Conservation (phyloP, 768 basidiomycete genomes). For the Collybiopsis confluens region DNA sequence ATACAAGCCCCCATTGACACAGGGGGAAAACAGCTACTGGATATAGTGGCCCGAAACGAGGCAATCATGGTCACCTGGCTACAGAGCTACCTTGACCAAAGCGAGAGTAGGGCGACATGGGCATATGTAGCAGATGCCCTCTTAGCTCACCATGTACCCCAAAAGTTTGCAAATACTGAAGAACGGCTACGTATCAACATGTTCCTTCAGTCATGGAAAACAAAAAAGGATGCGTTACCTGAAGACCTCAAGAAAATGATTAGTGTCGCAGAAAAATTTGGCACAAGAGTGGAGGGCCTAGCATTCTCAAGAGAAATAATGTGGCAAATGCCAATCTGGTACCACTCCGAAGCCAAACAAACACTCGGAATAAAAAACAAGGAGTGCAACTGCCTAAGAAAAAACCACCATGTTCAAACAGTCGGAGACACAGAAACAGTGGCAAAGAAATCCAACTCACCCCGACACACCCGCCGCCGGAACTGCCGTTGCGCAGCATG, state of each 20-base stretch:
- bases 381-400: slow-evolving; percentile 7
- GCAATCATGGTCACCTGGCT: slow-evolving; percentile 18
- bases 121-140: slow-evolving; percentile 22
- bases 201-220: slow-evolving; percentile 25
- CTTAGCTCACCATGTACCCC: slow-evolving; percentile 7
- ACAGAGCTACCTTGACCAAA: slow-evolving; percentile 17
- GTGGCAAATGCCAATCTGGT: slow-evolving; percentile 25
- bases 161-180: background rate
- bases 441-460: slow-evolving; percentile 12
- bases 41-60: slow-evolving; percentile 11
- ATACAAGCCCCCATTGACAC: background rate
- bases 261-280: slow-evolving; percentile 17
- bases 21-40: slow-evolving; percentile 6
- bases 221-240: slow-evolving; percentile 11
- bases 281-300: slow-evolving; percentile 12
- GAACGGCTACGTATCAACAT: slow-evolving; percentile 9
- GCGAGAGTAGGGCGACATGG: slow-evolving; percentile 21
- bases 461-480: slow-evolving; percentile 9
- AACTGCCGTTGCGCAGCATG: background rate
- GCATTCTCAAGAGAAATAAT: slow-evolving; percentile 8
- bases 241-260: slow-evolving; percentile 14
- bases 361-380: background rate
- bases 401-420: background rate
- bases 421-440: slow-evolving; percentile 8
- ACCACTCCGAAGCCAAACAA: slow-evolving; percentile 18